Conservation (phyloP, 1,284 basidiomycete genomes). For the Amylostereum areolatum region DNA sequence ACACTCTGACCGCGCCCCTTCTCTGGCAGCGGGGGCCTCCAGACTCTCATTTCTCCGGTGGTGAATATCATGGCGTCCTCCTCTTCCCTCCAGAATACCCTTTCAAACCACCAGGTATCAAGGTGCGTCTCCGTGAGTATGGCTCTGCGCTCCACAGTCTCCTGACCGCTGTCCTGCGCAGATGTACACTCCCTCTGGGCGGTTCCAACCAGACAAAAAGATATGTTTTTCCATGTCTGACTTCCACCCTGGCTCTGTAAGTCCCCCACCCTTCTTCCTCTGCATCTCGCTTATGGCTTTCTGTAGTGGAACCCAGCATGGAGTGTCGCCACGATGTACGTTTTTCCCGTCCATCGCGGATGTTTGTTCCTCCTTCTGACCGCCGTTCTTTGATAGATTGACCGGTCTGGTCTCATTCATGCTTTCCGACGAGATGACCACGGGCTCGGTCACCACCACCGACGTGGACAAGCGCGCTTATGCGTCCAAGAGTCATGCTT, state of each 20-base stretch:
- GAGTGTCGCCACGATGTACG: conserved; percentile 89
- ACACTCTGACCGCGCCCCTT: conserved; percentile 10
- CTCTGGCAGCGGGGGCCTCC: conserved; percentile 77
- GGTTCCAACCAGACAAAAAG: conserved; percentile 90
- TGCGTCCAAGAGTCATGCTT: conserved; percentile 76
- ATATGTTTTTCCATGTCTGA: conserved; percentile 97
- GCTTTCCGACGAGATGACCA: conserved; percentile 96
- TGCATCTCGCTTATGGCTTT: conserved; percentile 6
- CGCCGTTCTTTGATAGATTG: conserved; percentile 46
- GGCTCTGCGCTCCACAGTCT: not conserved
- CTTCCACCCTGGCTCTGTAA: conserved; percentile 84
- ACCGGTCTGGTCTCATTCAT: conserved; percentile 95
- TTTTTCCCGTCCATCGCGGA: conserved; percentile 12
- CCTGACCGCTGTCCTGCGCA: conserved; percentile 22
- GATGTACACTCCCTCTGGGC: conserved; percentile 93
- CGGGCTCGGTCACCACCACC: conserved; percentile 82
- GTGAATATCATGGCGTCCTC: conserved; percentile 89
- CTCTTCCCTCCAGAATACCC: conserved; percentile 91
- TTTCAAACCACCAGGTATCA: conserved; percentile 94
- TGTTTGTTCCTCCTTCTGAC: conserved; percentile 1
- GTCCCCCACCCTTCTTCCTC: conserved; percentile 23
- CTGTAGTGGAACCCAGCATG: conserved; percentile 85
- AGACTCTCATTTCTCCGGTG: conserved; percentile 87
- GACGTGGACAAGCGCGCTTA: conserved; percentile 74
- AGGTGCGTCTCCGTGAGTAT: conserved; percentile 41